Conservation (phyloP, 441 rosid genomes). For the Monsonia emarginata region DNA sequence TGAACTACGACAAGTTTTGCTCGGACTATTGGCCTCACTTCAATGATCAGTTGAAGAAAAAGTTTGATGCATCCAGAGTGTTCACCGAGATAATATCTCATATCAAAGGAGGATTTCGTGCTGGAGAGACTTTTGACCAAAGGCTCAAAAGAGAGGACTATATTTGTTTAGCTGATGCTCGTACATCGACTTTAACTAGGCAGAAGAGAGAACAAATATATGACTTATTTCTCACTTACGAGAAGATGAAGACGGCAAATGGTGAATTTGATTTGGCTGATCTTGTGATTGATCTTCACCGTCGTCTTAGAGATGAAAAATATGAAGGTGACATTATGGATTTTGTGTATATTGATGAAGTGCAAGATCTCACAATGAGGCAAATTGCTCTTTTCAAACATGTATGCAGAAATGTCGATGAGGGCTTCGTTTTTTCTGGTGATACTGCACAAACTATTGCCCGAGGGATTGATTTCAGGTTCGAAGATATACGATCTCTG, state of each 20-base stretch:
- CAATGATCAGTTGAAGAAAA: constrained; percentile 25
- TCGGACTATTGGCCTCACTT: constrained; percentile 46
- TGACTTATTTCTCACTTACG: constrained; percentile 33
- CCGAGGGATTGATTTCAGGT: constrained; percentile 28
- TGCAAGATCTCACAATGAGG: constrained; percentile 55
- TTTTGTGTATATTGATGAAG: constrained; percentile 52
- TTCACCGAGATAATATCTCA: constrained; percentile 47
- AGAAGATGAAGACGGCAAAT: constrained; percentile 33
- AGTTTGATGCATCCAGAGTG: constrained; percentile 39
- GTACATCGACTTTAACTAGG: constrained; percentile 26
- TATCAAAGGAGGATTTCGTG: constrained; percentile 38
- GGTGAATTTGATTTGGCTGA: constrained; percentile 49
- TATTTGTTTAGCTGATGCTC: constrained; percentile 25
- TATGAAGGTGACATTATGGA: constrained; percentile 28
- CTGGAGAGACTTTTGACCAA: constrained; percentile 20
- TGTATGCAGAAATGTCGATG: constrained; percentile 29
- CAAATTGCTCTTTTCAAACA: constrained; percentile 44
- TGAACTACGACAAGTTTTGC: constrained; percentile 38
- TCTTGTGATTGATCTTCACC: constrained; percentile 44
- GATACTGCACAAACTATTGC: constrained; percentile 47
- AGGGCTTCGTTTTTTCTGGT: constrained; percentile 46
- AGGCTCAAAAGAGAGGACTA: constrained; percentile 28
- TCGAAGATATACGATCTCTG: constrained; percentile 23
- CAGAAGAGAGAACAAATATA: constrained; percentile 28
- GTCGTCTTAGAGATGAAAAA: constrained; percentile 21